A percentile compares a stretch with the other conserved stretches of the same genome.
Conservation (phyloP, 768 basidiomycete species). For the Tephrocybe rancida region DNA sequence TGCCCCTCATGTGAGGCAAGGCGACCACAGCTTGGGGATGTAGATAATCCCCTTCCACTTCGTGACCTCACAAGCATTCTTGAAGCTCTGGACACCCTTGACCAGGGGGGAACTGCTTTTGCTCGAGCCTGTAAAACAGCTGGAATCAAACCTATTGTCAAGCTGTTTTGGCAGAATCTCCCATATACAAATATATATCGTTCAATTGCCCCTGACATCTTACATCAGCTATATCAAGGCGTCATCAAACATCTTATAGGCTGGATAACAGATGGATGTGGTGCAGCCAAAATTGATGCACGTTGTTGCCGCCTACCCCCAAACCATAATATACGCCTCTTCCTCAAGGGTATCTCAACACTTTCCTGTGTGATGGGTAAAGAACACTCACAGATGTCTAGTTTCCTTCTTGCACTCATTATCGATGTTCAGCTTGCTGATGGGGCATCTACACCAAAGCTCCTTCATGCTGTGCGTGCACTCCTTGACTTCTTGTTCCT, state of each 20-base stretch:
- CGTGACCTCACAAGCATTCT: constrained; percentile 18
- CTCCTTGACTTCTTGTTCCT: constrained; percentile 41
- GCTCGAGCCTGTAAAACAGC: constrained; percentile 13
- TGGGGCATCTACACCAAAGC: constrained; percentile 6
- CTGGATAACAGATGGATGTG: constrained; percentile 28
- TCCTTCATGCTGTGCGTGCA: constrained; percentile 28
- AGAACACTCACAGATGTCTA: constrained; percentile 35
- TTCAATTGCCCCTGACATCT: constrained; percentile 29
- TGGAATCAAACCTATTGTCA: constrained; percentile 25
- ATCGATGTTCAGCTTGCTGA: constrained; percentile 21
- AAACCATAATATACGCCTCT: constrained; percentile 34
- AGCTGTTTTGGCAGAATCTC: constrained; percentile 27
- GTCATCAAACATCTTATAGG: constrained; percentile 31
- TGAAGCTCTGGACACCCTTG: constrained; percentile 27
- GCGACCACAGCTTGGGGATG: constrained; percentile 20
- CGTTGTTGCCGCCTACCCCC: constrained; percentile 32
- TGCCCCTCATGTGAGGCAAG: constrained; percentile 28
- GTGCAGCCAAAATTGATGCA: constrained; percentile 35
- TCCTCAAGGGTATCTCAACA: constrained; percentile 35
- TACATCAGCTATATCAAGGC: constrained; percentile 36
- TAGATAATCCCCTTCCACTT: constrained; percentile 1
- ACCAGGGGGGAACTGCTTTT: constrained; percentile 17
- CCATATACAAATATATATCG: constrained; percentile 26
- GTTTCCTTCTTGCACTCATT: constrained; percentile 32
- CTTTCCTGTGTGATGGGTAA: constrained; percentile 33